phyloP scores from a whole-genome alignment of 768 basidiomycete genomes.

The Hebeloma cylindrosporum region DNA sequence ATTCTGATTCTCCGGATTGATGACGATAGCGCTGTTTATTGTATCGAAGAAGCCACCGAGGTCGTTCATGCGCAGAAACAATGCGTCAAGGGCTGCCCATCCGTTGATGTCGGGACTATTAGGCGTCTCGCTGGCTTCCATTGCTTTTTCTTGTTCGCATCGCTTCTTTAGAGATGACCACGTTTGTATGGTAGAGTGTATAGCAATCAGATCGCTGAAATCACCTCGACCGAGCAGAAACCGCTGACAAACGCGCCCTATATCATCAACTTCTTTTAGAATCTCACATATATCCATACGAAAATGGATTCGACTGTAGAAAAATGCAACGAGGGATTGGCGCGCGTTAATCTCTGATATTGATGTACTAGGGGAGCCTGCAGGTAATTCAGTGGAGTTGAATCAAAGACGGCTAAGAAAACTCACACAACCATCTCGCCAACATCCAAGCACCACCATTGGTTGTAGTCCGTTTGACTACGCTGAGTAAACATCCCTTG shows the following conservation, averaged over 20 bases:
- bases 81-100: slow-evolving; percentile 56
- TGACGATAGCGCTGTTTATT: slow-evolving; percentile 52
- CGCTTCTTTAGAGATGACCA: slow-evolving; percentile 57
- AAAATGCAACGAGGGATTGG: slow-evolving; percentile 76
- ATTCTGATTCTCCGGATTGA: slow-evolving; percentile 2
- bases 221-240: slow-evolving; percentile 71
- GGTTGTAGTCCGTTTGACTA: slow-evolving; percentile 76
- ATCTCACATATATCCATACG: slow-evolving; percentile 59
- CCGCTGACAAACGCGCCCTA: slow-evolving; percentile 72
- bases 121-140: slow-evolving; percentile 43
- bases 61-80: slow-evolving; percentile 52
- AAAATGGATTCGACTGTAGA: slow-evolving; percentile 59
- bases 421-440: slow-evolving; percentile 74
- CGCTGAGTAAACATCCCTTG: slow-evolving; percentile 72
- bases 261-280: slow-evolving; percentile 65
- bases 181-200: slow-evolving; percentile 58
- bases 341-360: slow-evolving; percentile 67
- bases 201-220: slow-evolving; percentile 59
- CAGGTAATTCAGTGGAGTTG: neutral
- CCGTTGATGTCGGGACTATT: slow-evolving; percentile 31
- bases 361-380: slow-evolving; percentile 85
- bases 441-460: slow-evolving; percentile 76
- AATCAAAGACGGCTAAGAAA: slow-evolving; percentile 19
- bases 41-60: slow-evolving; percentile 52
- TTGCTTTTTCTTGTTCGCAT: slow-evolving; percentile 53